Evolutionary conservation across 108 stramenopile species (phyloP).

Genomic region (Cylindrotheca closterium): DNA sequence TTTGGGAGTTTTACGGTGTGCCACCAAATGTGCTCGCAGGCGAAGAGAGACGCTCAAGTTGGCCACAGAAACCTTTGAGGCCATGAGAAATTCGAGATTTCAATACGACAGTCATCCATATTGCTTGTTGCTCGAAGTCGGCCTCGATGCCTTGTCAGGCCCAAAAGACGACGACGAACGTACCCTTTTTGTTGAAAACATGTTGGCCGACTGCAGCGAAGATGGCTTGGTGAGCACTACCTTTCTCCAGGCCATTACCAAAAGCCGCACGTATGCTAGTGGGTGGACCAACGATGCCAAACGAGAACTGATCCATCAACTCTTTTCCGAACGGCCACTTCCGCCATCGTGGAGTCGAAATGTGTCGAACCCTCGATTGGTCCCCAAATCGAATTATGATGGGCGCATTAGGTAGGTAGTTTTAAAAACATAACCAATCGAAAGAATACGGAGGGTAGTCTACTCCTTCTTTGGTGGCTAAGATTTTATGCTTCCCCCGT

Average conservation of each 20-base stretch:
- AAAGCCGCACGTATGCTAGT: constrained; percentile 31
- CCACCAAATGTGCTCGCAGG: constrained; percentile 16
- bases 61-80: constrained; percentile 36
- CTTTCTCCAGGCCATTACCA: constrained; percentile 36
- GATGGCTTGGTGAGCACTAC: constrained; percentile 63
- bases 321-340: constrained; percentile 52
- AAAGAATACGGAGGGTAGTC: too few species aligned
- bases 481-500: too few species aligned
- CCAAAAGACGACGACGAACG: constrained; percentile 27
- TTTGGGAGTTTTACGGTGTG: constrained; percentile 42
- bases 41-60: constrained; percentile 24
- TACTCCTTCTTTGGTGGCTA: too few species aligned
- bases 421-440: too few species aligned
- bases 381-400: background rate
- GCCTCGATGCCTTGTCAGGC: constrained; percentile 44
- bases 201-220: constrained; percentile 55
- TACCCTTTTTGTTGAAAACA: constrained; percentile 32
- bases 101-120: constrained; percentile 49
- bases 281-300: constrained; percentile 58
- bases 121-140: constrained; percentile 48
- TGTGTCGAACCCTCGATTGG: constrained; percentile 3
- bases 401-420: too few species aligned
- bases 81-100: constrained; percentile 46
- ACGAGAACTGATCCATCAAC: constrained; percentile 22
- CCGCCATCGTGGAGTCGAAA: constrained; percentile 65